These are phyloP conservation scores for Cordia subcordata DNA, from an alignment of 257 asterid genomes.

Conservation along the genomic window DNA sequence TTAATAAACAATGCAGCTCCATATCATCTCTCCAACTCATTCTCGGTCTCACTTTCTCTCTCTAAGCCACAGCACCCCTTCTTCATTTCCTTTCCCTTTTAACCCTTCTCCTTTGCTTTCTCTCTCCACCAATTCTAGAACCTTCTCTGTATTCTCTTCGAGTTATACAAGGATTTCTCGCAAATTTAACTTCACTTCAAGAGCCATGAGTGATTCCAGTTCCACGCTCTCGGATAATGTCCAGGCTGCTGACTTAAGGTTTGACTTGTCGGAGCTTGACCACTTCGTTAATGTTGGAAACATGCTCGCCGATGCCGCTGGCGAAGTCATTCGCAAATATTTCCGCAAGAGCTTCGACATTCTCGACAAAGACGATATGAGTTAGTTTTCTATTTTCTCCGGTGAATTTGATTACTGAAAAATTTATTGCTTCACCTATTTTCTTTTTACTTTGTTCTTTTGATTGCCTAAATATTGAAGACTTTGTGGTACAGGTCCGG, in stretches of 20 bases:
- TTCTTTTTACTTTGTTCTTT: too few species aligned
- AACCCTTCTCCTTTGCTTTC: constrained; percentile 22
- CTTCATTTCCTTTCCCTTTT: constrained; percentile 28
- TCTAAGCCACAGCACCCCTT: constrained; percentile 21
- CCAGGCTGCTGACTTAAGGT: constrained; percentile 23
- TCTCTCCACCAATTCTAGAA: constrained; percentile 8
- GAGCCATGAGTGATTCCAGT: constrained; percentile 13
- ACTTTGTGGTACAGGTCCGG: constrained; percentile 60
- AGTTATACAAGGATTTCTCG: constrained; percentile 1
- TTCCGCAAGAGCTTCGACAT: constrained; percentile 80
- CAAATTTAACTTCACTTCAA: neutral
- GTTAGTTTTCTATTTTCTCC: constrained; percentile 35
- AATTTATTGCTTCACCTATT: neutral
- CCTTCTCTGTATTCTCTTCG: neutral
- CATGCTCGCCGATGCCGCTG: constrained; percentile 83
- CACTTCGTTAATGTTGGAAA: constrained; percentile 57
- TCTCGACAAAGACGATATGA: constrained; percentile 71
- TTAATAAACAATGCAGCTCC: constrained; percentile 25
- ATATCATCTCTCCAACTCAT: constrained; percentile 22
- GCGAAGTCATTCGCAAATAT: constrained; percentile 74
- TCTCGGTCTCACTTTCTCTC: constrained; percentile 37
- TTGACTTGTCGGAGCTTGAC: constrained; percentile 49
- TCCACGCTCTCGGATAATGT: constrained; percentile 25
- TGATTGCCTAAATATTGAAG: neutral
- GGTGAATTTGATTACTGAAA: neutral